phyloP scores from a whole-genome alignment of 1,284 basidiomycete species.

The Grifola frondosa region DNA sequence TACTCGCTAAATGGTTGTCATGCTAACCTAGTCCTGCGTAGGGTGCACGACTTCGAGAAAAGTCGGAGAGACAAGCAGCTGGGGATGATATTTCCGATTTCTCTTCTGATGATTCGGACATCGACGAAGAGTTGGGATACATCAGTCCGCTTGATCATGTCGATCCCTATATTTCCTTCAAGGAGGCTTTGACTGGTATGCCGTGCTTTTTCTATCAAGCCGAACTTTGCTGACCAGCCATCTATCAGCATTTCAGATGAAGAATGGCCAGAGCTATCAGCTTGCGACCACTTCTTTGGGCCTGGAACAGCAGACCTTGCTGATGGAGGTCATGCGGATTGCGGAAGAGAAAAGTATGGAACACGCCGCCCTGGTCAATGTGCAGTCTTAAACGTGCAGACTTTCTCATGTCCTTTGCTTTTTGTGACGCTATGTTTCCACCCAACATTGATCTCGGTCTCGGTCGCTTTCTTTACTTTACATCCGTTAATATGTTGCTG shows the following conservation, averaged over 20 bases:
- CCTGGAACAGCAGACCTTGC: constrained; percentile 70
- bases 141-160: constrained; percentile 76
- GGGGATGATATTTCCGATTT: constrained; percentile 45
- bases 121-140: constrained; percentile 79
- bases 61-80: constrained; percentile 45
- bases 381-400: constrained; percentile 8
- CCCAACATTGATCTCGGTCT: no score
- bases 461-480: no score
- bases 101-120: constrained; percentile 54
- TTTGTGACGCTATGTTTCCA: no score
- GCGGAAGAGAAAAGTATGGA: constrained; percentile 37
- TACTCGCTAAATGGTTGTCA: background rate
- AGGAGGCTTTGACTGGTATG: constrained; percentile 70
- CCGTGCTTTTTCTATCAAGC: constrained; percentile 7
- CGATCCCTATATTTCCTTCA: constrained; percentile 72
- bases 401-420: no score
- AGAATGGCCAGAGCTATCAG: constrained; percentile 65
- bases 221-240: constrained; percentile 1
- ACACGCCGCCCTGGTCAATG: constrained; percentile 9
- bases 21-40: constrained; percentile 25
- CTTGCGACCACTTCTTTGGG: constrained; percentile 66
- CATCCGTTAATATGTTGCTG: no score
- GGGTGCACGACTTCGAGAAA: constrained; percentile 69
- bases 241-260: constrained; percentile 65
- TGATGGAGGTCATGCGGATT: constrained; percentile 80